phyloP scores from a whole-genome alignment of 345 rosid genomes.

The Pugionium cornutum region DNA sequence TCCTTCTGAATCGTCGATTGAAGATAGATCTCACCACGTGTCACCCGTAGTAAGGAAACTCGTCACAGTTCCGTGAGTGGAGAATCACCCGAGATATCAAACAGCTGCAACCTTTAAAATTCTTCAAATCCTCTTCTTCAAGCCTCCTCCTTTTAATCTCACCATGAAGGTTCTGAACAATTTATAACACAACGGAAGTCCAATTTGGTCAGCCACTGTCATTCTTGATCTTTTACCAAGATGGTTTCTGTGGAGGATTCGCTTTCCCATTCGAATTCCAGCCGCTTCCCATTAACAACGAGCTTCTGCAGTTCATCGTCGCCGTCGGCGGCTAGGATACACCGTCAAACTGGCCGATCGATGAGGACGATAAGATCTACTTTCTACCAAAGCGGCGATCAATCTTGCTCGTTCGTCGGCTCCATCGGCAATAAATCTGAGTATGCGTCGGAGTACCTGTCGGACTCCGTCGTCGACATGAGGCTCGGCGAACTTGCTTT shows the following conservation, averaged over 20 bases:
- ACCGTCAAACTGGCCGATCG: conserved; percentile 74
- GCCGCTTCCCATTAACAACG: conserved; percentile 59
- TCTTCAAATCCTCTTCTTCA: conserved; percentile 14
- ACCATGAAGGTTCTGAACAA: conserved; percentile 36
- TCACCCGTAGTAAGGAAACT: background rate
- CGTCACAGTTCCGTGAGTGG: conserved; percentile 33
- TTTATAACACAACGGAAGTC: background rate
- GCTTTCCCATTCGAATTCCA: conserved; percentile 51
- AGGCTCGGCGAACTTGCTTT: conserved; percentile 80
- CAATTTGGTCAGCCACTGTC: background rate
- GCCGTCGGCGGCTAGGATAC: conserved; percentile 46
- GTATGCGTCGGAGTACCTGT: conserved; percentile 65
- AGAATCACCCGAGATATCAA: conserved; percentile 37
- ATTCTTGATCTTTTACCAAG: background rate
- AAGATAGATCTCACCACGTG: conserved; percentile 25
- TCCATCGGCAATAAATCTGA: conserved; percentile 47
- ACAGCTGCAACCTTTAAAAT: conserved; percentile 37
- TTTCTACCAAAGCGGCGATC: conserved; percentile 51
- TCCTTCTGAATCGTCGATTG: conserved; percentile 32
- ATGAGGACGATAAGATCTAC: conserved; percentile 88
- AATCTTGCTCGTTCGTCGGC: conserved; percentile 48
- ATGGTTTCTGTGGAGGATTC: conserved; percentile 85
- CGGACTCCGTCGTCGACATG: conserved; percentile 88
- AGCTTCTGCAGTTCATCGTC: conserved; percentile 44
- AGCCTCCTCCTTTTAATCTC: background rate